Evolutionary conservation across 306 rosid genomes (phyloP).

Genomic region (Vigna angularis): DNA sequence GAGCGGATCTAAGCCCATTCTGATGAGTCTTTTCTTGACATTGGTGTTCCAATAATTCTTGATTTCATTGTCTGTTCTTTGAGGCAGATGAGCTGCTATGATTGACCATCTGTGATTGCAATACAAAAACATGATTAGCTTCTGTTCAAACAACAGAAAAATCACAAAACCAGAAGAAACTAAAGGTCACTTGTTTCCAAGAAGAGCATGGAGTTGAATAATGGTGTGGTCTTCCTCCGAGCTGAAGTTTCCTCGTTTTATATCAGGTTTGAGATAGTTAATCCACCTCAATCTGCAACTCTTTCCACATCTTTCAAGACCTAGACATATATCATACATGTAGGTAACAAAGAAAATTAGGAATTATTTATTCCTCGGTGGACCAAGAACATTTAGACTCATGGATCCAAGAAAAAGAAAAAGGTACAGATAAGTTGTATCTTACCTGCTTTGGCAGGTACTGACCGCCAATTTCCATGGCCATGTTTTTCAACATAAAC

Average conservation of each 20-base stretch:
- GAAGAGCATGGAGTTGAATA: slow-evolving; percentile 50
- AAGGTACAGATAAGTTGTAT: neutral
- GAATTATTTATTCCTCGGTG: neutral
- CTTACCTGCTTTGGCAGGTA: slow-evolving; percentile 45
- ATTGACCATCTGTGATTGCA: slow-evolving; percentile 50
- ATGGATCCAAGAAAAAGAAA: neutral
- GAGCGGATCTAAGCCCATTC: slow-evolving; percentile 52
- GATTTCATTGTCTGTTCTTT: slow-evolving; percentile 55
- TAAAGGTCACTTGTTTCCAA: slow-evolving; percentile 45
- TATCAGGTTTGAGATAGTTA: slow-evolving; percentile 43
- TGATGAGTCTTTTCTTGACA: slow-evolving; percentile 48
- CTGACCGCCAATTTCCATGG: slow-evolving; percentile 40
- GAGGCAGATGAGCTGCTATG: slow-evolving; percentile 51
- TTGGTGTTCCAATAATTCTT: slow-evolving; percentile 58
- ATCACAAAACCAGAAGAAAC: neutral
- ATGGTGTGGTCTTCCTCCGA: slow-evolving; percentile 41
- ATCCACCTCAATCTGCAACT: slow-evolving; percentile 54
- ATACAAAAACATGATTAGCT: no score
- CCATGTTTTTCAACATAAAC: slow-evolving; percentile 38
- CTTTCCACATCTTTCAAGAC: slow-evolving; percentile 50
- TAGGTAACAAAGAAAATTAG: neutral
- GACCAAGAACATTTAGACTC: neutral
- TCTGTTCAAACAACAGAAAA: neutral
- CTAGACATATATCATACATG: neutral
- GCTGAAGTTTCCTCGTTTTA: slow-evolving; percentile 48